Evolutionary conservation across 495 filamentous ascomycete species (phyloP).

Genomic region (Trichoderma orchidacearum): DNA sequence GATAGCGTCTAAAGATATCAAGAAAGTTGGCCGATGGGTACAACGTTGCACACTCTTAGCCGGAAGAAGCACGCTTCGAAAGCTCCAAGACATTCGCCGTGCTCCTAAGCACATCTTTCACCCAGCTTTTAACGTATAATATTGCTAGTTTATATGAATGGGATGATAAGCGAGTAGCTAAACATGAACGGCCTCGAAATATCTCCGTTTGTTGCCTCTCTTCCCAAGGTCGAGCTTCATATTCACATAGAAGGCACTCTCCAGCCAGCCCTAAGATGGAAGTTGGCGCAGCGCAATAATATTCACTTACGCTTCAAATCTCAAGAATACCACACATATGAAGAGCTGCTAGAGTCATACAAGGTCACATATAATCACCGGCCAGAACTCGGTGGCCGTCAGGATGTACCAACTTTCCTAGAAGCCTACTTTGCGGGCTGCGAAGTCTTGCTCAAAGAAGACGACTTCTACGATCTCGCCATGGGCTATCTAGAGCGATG

Average conservation of each 20-base stretch:
- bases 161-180: neutral
- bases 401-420: conserved; percentile 23
- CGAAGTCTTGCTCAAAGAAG: conserved; percentile 21
- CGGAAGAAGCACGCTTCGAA: too few relatives aligned
- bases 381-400: conserved; percentile 18
- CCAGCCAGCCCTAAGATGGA: conserved; percentile 21
- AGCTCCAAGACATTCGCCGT: too few relatives aligned
- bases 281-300: conserved; percentile 23
- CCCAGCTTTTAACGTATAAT: too few relatives aligned
- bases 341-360: conserved; percentile 17
- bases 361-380: conserved; percentile 20
- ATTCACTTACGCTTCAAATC: conserved; percentile 11
- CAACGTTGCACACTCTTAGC: too few relatives aligned
- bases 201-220: conserved; percentile 14
- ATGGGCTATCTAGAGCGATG: conserved; percentile 23
- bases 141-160: too few relatives aligned
- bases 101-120: neutral
- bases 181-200: conserved; percentile 20
- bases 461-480: conserved; percentile 29
- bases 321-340: conserved; percentile 12
- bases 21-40: neutral
- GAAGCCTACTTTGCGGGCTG: conserved; percentile 27
- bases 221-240: conserved; percentile 32
- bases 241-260: conserved; percentile 32
- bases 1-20: too few relatives aligned